phyloP scores from a whole-genome alignment of 2,329 filamentous ascomycete species.

The Teratosphaeria destructans region DNA sequence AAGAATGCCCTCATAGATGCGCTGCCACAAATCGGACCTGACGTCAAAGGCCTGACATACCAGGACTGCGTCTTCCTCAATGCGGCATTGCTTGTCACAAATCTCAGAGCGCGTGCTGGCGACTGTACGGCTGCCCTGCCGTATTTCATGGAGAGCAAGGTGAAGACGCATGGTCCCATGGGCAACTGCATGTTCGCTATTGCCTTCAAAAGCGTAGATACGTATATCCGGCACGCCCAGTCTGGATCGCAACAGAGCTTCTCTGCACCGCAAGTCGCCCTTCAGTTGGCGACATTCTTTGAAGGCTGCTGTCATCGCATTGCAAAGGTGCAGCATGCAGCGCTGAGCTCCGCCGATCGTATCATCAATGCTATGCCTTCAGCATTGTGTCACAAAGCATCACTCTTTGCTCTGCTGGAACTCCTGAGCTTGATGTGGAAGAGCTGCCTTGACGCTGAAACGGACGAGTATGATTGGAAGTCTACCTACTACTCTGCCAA shows the following conservation, averaged over 20 bases:
- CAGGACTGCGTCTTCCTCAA: slow-evolving; percentile 87
- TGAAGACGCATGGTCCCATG: slow-evolving; percentile 46
- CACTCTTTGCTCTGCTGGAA: slow-evolving; percentile 85
- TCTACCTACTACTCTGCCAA: slow-evolving; percentile 68
- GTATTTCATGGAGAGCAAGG: slow-evolving; percentile 91
- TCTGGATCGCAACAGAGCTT: slow-evolving; percentile 63
- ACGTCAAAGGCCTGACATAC: slow-evolving; percentile 76
- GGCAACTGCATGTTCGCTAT: slow-evolving; percentile 54
- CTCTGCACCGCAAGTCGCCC: slow-evolving; percentile 82
- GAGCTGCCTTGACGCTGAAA: slow-evolving; percentile 86
- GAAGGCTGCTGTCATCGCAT: slow-evolving; percentile 89
- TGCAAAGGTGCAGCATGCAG: slow-evolving; percentile 78
- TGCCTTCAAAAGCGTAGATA: slow-evolving; percentile 60
- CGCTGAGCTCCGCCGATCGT: slow-evolving; percentile 70
- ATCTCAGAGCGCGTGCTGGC: slow-evolving; percentile 71
- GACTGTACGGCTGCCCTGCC: slow-evolving; percentile 82
- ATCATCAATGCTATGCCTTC: slow-evolving; percentile 81
- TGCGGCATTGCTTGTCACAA: slow-evolving; percentile 81
- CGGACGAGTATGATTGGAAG: slow-evolving; percentile 82
- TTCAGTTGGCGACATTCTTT: slow-evolving; percentile 77
- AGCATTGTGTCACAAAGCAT: slow-evolving; percentile 77
- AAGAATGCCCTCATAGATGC: slow-evolving; percentile 67
- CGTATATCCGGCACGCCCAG: slow-evolving; percentile 68
- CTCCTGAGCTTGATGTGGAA: slow-evolving; percentile 90
- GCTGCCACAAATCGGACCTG: slow-evolving; percentile 63